These are phyloP conservation scores for Mucor racemosus DNA, from an alignment of 371 early-diverging fungal genomes.

Conservation along the genomic window DNA sequence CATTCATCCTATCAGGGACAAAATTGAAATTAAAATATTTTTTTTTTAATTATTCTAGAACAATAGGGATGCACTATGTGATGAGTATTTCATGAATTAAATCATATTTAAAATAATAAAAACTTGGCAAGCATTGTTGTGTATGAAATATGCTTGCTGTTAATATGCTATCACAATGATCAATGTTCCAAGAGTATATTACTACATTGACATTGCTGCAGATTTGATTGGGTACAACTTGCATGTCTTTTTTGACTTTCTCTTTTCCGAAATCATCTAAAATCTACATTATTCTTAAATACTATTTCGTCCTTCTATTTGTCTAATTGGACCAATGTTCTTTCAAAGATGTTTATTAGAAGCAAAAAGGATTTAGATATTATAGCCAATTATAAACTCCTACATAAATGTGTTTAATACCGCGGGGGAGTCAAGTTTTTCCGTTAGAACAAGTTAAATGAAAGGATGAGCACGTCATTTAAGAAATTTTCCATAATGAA, in stretches of 20 bases:
- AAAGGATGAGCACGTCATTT: constrained; percentile 24
- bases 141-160: constrained; percentile 4
- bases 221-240: constrained; percentile 7
- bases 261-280: neutral
- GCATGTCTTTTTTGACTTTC: neutral
- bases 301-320: neutral
- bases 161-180: constrained; percentile 2
- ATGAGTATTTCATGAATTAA: neutral
- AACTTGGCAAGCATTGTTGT: neutral
- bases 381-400: neutral
- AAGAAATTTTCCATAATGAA: neutral
- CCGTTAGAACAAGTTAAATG: constrained; percentile 17
- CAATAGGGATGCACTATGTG: neutral
- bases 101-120: neutral
- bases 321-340: neutral
- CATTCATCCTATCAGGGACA: constrained; percentile 6
- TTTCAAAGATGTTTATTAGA: neutral
- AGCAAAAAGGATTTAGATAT: neutral
- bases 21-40: neutral
- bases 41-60: constrained; percentile 1
- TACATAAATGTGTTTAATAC: constrained; percentile 3
- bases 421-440: constrained; percentile 16
- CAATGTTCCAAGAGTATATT: neutral
- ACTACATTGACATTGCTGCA: neutral
- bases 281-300: neutral